Conservation (phyloP, 2,329 filamentous ascomycete genomes). For the Colletotrichum tabaci region DNA sequence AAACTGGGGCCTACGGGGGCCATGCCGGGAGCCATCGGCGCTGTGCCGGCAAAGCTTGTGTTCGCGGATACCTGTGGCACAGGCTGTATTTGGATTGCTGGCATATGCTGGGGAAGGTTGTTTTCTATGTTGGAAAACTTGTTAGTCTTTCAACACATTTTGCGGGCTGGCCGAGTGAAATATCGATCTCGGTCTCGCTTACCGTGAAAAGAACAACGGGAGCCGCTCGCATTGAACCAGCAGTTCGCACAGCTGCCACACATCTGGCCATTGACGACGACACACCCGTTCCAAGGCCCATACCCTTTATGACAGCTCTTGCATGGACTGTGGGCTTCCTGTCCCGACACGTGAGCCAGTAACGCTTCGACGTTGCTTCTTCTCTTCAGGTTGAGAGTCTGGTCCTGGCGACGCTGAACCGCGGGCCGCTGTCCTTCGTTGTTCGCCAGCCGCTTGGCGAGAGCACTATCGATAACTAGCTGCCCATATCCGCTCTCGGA, state of each 20-base stretch:
- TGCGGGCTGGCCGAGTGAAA: not conserved
- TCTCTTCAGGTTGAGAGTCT: conserved; percentile 68
- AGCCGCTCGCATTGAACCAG: conserved; percentile 75
- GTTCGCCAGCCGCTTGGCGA: conserved; percentile 68
- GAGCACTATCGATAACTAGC: conserved; percentile 66
- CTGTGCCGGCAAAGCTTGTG: conserved; percentile 50
- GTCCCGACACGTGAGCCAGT: conserved; percentile 70
- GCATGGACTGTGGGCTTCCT: conserved; percentile 63
- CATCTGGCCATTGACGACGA: conserved; percentile 73
- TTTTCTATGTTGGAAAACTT: conserved; percentile 55
- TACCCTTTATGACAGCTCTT: conserved; percentile 74
- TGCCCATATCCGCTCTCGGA: conserved; percentile 61
- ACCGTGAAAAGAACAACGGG: conserved; percentile 74
- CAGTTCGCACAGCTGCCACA: conserved; percentile 75
- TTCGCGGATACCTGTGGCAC: conserved; percentile 49
- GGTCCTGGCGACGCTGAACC: conserved; percentile 67
- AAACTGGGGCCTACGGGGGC: conserved; percentile 48
- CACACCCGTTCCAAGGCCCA: conserved; percentile 71
- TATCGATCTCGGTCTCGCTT: conserved; percentile 43
- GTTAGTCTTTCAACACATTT: conserved; percentile 3
- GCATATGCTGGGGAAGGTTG: conserved; percentile 58
- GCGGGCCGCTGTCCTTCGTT: conserved; percentile 66
- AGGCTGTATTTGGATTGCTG: conserved; percentile 49
- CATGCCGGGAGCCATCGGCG: conserved; percentile 44
- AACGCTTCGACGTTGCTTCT: conserved; percentile 73